Evolutionary conservation across 352 stramenopile species (phyloP).

Genomic region (Globisporangium barbulae): DNA sequence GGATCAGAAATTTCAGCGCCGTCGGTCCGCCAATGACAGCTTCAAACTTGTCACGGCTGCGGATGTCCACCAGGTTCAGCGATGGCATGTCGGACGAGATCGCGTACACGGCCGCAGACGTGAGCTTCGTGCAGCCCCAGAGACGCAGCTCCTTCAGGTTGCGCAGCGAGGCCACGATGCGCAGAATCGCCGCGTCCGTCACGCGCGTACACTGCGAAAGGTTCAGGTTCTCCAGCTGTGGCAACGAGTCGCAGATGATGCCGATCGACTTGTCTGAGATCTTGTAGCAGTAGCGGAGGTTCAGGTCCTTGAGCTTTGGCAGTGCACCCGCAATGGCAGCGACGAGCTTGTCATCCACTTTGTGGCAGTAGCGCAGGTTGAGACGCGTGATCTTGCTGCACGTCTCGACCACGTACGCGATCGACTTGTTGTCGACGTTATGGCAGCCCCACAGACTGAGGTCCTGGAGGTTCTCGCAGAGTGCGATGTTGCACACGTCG

Average conservation of each 20-base stretch:
- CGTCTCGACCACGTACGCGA: slow-evolving; percentile 51
- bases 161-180: slow-evolving; percentile 51
- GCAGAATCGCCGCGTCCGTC: slow-evolving; percentile 63
- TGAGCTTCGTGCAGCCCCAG: slow-evolving; percentile 82
- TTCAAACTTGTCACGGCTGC: slow-evolving; percentile 73
- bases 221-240: slow-evolving; percentile 59
- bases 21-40: slow-evolving; percentile 71
- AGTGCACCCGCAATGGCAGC: slow-evolving; percentile 42
- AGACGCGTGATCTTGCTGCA: slow-evolving; percentile 46
- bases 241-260: slow-evolving; percentile 45
- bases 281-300: slow-evolving; percentile 87
- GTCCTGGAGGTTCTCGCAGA: slow-evolving; percentile 45
- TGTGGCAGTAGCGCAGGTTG: slow-evolving; percentile 83
- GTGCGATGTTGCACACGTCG: slow-evolving; percentile 42
- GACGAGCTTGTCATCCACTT: slow-evolving; percentile 77
- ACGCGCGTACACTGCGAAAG: slow-evolving; percentile 81
- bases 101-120: slow-evolving; percentile 58
- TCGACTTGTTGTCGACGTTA: slow-evolving; percentile 67
- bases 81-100: slow-evolving; percentile 64
- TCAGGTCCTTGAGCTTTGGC: slow-evolving; percentile 59
- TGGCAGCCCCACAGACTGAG: slow-evolving; percentile 77
- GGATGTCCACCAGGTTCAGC: slow-evolving; percentile 70
- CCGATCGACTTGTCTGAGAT: slow-evolving; percentile 65
- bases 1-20: slow-evolving; percentile 77
- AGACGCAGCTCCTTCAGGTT: slow-evolving; percentile 71